Evolutionary conservation across 75 land plant genomes (phyloP), one percentile per base, ranked within the genome.

Genomic region (Selaginella tamariscina): DNA sequence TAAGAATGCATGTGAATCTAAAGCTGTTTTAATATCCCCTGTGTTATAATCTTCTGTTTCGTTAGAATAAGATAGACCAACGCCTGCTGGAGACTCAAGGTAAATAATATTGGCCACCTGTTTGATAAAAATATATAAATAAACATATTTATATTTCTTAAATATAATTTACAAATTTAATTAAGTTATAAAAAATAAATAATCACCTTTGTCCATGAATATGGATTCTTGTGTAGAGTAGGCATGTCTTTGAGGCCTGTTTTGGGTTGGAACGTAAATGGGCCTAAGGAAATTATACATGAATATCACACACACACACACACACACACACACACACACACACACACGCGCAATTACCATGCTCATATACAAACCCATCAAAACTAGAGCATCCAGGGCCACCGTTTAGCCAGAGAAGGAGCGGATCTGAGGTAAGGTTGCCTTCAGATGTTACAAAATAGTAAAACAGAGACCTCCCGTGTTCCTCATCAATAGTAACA

Each of bases 351-450:
- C n/a, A n/a, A n/a, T 26, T 73, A 88, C 97, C 97, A 64, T 91
- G 93, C 67, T 88, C 93, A 72, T 85, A 92, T 26, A 92, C 75
- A 67, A 92, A 92, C 0, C 94, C 97, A 80, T 92, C 94, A 56
- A 92, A 88, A 62, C 87, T 86, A 18, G 94, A 88, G 76, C 97
- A 92, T 1, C 97, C 97, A 24, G 97, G 97, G 2, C 97, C 97
- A 1, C 97, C 97, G 70, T 88, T 92, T 31, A 92, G 80, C 97
- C 97, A 92, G 29, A 92, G 71, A 64, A 92, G 87, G 27, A 92
- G 77, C 0, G 97, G 97, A 62, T 92, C 97, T 33, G 79, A 68
- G 0, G 82, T 28, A 24, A 94, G 87, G 24, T 72, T 82, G 44
- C 83, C 78, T 18, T 71, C 73, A 0, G 97, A 88, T 24, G 59